phyloP scores from a whole-genome alignment of 148 eudicot species.

The Chenopodium berlandieri region DNA sequence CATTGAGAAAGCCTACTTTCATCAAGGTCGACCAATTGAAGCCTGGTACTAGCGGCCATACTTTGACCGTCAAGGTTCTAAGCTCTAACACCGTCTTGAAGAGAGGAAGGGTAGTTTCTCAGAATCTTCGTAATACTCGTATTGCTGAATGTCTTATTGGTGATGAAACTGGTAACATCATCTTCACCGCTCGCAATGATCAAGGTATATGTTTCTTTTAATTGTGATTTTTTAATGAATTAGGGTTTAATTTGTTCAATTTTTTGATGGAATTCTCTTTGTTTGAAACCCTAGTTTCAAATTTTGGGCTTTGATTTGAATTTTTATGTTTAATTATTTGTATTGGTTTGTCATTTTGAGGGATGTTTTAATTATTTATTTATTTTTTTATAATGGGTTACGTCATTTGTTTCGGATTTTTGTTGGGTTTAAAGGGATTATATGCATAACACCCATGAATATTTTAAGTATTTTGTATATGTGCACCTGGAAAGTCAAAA shows the following conservation, averaged over 20 bases:
- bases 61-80: slow-evolving; percentile 37
- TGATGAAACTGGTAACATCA: slow-evolving; percentile 43
- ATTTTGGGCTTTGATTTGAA: neutral
- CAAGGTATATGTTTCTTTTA: slow-evolving; percentile 33
- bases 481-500: neutral
- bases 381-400: neutral
- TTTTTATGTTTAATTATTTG: neutral
- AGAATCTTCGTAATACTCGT: slow-evolving; percentile 33
- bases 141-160: slow-evolving; percentile 51
- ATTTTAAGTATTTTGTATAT: neutral
- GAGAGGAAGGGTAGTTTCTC: slow-evolving; percentile 27
- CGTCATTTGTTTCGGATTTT: neutral
- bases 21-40: slow-evolving; percentile 38
- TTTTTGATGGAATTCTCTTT: neutral
- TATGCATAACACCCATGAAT: neutral
- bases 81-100: slow-evolving; percentile 33
- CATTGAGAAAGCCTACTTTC: slow-evolving; percentile 45
- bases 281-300: neutral
- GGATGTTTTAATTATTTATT: neutral
- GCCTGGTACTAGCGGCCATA: slow-evolving; percentile 44
- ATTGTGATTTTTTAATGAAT: too few species aligned
- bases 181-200: slow-evolving; percentile 56
- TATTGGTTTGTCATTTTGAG: neutral
- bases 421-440: neutral
- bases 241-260: neutral